These are phyloP conservation scores for Geranomyces michiganensis DNA, from an alignment of 192 early-diverging fungal genomes.

Conservation along the genomic window DNA sequence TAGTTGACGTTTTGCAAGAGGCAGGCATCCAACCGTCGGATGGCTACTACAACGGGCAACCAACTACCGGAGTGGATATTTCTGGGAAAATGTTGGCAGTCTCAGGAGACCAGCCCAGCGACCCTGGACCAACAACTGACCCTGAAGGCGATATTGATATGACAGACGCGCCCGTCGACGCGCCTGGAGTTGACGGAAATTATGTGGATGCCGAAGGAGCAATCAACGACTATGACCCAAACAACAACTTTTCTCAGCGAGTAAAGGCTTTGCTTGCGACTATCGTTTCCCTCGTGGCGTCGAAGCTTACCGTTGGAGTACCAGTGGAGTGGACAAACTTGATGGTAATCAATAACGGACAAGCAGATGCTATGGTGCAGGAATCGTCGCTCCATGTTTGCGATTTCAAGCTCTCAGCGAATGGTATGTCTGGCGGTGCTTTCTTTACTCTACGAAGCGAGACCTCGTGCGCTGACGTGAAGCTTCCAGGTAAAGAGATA, in stretches of 20 bases:
- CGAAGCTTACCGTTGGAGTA: not conserved
- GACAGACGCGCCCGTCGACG: not conserved
- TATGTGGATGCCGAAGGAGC: not conserved
- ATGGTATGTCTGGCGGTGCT: not conserved
- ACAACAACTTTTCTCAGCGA: too few species aligned
- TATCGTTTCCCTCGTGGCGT: not conserved
- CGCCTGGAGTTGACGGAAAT: not conserved
- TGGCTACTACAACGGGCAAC: slow-evolving; percentile 2
- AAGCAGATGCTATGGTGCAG: slow-evolving; percentile 10
- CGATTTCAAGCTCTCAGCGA: too few species aligned
- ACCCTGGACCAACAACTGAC: not conserved
- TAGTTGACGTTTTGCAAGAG: not conserved
- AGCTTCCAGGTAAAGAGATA: not conserved
- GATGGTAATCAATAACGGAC: slow-evolving; percentile 6
- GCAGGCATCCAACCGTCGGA: not conserved
- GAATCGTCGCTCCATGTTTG: not conserved
- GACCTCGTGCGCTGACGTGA: not conserved
- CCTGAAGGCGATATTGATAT: not conserved
- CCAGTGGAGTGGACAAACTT: slow-evolving; percentile 6
- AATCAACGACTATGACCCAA: not conserved
- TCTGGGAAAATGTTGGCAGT: not conserved
- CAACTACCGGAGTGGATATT: not conserved
- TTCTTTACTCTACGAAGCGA: not conserved
- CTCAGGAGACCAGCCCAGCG: not conserved
- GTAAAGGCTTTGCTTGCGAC: too few species aligned